These are phyloP conservation scores for Cladosporium sp. DNA, from an alignment of 2,329 filamentous ascomycete genomes.

Conservation along the genomic window DNA sequence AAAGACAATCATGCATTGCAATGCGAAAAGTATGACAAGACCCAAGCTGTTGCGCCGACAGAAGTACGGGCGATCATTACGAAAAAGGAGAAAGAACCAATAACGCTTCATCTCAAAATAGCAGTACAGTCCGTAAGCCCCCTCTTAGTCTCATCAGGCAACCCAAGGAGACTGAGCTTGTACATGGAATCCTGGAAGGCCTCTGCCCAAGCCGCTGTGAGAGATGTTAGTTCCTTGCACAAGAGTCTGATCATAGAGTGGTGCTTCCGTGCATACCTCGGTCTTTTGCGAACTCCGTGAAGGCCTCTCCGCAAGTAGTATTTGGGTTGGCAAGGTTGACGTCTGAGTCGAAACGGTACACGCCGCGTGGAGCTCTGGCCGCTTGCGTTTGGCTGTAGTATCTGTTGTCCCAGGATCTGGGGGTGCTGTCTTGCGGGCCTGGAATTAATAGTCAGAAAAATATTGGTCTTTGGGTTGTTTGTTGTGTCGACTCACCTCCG, in stretches of 20 bases:
- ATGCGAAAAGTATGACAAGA: too few relatives aligned
- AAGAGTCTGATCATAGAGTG: too few relatives aligned
- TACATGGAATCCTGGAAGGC: constrained; percentile 18
- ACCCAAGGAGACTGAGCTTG: constrained; percentile 20
- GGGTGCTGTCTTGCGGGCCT: constrained; percentile 44
- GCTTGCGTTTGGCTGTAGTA: constrained; percentile 41
- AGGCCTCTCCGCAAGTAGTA: constrained; percentile 27
- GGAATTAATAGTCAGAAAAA: background rate
- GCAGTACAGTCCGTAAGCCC: constrained; percentile 20
- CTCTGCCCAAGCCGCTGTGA: constrained; percentile 11
- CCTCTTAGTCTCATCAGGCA: constrained; percentile 12
- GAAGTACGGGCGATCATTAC: too few relatives aligned
- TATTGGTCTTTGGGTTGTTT: background rate
- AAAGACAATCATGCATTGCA: too few relatives aligned
- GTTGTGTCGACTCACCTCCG: constrained; percentile 19
- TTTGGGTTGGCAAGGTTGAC: constrained; percentile 24
- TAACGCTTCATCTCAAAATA: too few relatives aligned
- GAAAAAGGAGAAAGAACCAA: too few relatives aligned
- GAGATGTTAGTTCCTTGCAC: too few relatives aligned
- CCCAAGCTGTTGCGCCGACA: too few relatives aligned
- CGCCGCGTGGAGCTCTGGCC: constrained; percentile 15
- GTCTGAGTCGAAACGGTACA: constrained; percentile 30
- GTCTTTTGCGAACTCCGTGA: constrained; percentile 29
- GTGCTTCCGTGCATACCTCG: too few relatives aligned
- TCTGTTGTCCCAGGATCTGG: constrained; percentile 46